A percentile compares a stretch with the other conserved stretches of the same genome.
Conservation (phyloP, 805 yeast genomes). For the Spathaspora girioi region DNA sequence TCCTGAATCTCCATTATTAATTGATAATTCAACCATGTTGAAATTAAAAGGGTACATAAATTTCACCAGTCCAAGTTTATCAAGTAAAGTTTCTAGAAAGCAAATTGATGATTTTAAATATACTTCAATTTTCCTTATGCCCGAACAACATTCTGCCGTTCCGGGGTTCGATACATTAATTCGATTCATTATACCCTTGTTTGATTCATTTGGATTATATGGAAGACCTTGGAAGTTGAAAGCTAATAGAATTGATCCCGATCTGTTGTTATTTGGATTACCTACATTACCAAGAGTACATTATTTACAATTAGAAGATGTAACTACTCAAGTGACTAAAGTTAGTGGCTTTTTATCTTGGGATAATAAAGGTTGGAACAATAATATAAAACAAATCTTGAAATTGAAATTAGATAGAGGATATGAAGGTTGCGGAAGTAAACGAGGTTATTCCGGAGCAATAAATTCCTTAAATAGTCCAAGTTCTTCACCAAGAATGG, state of each 20-base stretch:
- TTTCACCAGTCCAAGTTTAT: constrained; percentile 42
- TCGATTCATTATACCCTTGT: constrained; percentile 36
- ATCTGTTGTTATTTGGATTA: constrained; percentile 40
- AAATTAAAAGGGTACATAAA: constrained; percentile 81
- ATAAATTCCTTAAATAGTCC: constrained; percentile 48
- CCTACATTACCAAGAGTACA: constrained; percentile 45
- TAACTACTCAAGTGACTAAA: constrained; percentile 16
- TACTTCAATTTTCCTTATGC: constrained; percentile 42
- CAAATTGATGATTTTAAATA: constrained; percentile 32
- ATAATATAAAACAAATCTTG: constrained; percentile 26
- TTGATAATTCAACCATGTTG: constrained; percentile 84
- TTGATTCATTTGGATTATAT: constrained; percentile 42
- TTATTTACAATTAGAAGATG: constrained; percentile 34
- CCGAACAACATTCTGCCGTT: constrained; percentile 42
- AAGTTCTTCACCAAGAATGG: constrained; percentile 6
- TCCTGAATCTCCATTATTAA: constrained; percentile 77
- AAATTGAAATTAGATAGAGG: constrained; percentile 41
- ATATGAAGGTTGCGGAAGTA: constrained; percentile 75
- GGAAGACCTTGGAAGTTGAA: constrained; percentile 43
- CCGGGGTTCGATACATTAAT: constrained; percentile 50
- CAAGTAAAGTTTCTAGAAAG: constrained; percentile 31
- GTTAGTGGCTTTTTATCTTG: constrained; percentile 27
- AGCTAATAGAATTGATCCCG: constrained; percentile 39
- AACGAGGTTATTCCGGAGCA: constrained; percentile 60
- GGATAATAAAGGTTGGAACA: constrained; percentile 36